phyloP scores from a whole-genome alignment of 371 early-diverging fungal species.

The Fennellomyces sp. region DNA sequence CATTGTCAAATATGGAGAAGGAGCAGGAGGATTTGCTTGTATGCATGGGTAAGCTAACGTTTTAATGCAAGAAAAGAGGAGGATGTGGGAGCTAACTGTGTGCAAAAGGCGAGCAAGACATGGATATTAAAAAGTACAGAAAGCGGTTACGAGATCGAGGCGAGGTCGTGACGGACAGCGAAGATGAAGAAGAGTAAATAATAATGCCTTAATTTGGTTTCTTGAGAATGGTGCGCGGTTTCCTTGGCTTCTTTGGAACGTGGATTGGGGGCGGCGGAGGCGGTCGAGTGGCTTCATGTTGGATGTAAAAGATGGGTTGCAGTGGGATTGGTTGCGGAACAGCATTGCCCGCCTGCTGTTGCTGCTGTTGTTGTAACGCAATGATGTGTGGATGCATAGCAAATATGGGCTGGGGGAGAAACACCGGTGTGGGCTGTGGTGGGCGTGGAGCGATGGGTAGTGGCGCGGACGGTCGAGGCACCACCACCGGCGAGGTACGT shows the following conservation, averaged over 20 bases:
- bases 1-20: slow-evolving; percentile 54
- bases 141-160: slow-evolving; percentile 63
- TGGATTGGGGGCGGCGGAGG: neutral
- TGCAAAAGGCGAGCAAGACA: slow-evolving; percentile 69
- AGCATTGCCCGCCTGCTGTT: slow-evolving; percentile 3
- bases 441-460: neutral
- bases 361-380: slow-evolving; percentile 1
- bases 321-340: neutral
- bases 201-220: slow-evolving; percentile 4
- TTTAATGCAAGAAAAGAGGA: slow-evolving; percentile 8
- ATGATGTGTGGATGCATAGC: neutral
- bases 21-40: slow-evolving; percentile 93
- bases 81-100: neutral
- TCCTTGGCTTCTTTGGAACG: neutral
- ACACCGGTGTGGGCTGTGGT: neutral
- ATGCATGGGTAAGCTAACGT: slow-evolving; percentile 62
- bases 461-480: neutral
- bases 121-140: slow-evolving; percentile 62
- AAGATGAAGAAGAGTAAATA: slow-evolving; percentile 53
- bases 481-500: neutral
- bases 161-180: slow-evolving; percentile 64
- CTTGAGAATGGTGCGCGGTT: neutral
- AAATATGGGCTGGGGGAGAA: slow-evolving; percentile 1
- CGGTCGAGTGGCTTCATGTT: neutral
- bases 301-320: neutral